Evolutionary conservation across 2,329 filamentous ascomycete species (phyloP), one percentile per base, ranked within the genome.

Genomic region (Talaromyces amestolkiae): DNA sequence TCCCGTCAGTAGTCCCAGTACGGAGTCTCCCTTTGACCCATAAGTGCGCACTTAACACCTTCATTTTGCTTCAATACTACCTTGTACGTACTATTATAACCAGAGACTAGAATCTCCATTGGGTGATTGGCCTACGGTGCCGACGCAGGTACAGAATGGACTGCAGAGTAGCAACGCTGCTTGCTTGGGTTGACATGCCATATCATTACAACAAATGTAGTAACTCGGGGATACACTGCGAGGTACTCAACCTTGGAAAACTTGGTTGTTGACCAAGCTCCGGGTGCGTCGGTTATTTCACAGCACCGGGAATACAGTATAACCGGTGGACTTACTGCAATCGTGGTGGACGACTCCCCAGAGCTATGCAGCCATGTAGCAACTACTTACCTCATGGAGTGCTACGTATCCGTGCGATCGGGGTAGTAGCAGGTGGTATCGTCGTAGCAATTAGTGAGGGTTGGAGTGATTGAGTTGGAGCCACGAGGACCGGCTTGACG

Each of bases 101-200:
- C 7, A 22, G 37, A 24, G 53, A 17, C 33, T 11, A 19, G 9
- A 54, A 22, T 37, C 53, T 19, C 17, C 31, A 56, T 9, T 17
- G 33, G n/a, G 33, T 22, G 53, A 56, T 56, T 56, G 53, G 53
- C 33, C 49, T 24, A 2, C n/a, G 15, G 19, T 39, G 39, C 19
- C 56, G 24, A 59, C 39, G 56, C 56, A 59, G 56, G 56, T 59
- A 59, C 56, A 39, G 37, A 59, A 27, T 31, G 39, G 31, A 35
- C n/a, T 15, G 53, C 33, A 58, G 54, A 37, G 22, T 58, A 35
- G 56, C 13, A 58, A 58, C 56, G 56, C 37, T 41, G 37, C 19
- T 24, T 27, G 37, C 54, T 58, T 24, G 54, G 54, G 27, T 53
- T 53, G 27, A 33, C 49, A 33, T 53, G 51, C 31, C 31, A 54